Evolutionary conservation across 2,329 filamentous ascomycete genomes (phyloP).

Genomic region (Phaeosphaeria sp.): DNA sequence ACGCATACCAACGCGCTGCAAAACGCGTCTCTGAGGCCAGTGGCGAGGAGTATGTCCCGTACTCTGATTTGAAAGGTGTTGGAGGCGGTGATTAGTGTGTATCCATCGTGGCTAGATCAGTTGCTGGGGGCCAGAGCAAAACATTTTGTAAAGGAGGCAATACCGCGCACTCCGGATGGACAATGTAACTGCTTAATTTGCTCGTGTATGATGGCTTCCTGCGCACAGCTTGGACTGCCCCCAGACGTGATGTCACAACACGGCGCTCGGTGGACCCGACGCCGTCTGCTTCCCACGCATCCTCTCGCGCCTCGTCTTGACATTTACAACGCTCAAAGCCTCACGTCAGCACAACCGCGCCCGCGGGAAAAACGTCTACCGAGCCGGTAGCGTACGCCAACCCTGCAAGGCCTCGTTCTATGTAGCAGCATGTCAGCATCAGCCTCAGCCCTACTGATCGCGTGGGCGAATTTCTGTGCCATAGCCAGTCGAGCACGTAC

Average conservation of each 20-base stretch:
- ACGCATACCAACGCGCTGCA: constrained; percentile 56
- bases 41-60: constrained; percentile 44
- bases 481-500: not conserved
- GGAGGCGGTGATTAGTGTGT: not conserved
- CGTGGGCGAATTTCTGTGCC: constrained; percentile 1
- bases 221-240: not conserved
- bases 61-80: constrained; percentile 29
- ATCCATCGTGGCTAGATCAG: not conserved
- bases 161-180: not conserved
- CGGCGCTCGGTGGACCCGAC: not conserved
- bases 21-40: constrained; percentile 56
- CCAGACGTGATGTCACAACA: not conserved
- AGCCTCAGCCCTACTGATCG: constrained; percentile 20
- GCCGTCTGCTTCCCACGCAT: not conserved
- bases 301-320: not conserved
- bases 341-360: constrained; percentile 10
- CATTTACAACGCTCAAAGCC: constrained; percentile 1
- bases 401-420: constrained; percentile 1
- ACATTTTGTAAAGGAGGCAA: not conserved
- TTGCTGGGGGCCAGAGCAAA: not conserved
- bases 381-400: not conserved
- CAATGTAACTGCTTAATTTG: not conserved
- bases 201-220: not conserved
- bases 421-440: constrained; percentile 17
- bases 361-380: not conserved